Base-by-base conservation (phyloP, 2,329 filamentous ascomycete species). In the Sarocladiaceae sp. region DNA sequence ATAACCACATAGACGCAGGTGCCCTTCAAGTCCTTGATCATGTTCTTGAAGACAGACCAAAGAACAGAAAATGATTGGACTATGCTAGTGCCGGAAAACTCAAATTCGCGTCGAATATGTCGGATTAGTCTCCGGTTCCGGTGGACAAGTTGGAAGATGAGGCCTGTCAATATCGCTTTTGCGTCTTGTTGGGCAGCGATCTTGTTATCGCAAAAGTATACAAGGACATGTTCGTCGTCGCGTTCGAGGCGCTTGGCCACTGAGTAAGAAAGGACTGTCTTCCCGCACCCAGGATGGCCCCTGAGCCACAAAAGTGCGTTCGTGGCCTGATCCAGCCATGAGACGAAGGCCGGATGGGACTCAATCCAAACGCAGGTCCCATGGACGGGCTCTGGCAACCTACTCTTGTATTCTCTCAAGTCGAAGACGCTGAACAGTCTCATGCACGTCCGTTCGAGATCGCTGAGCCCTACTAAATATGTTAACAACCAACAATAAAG, bases 351-450 rank as follows among this genome's bases (percentile, higher is more conserved):
- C 5, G 57, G 56, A 53, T 69, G 55, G 22, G 50, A 58, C 25
- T 65, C 50, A 50, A 72, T 63, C 69, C 67, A 71, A 50, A 59
- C 57, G 54, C 64, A 71, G n/a, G 68, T 70, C 15, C 65, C 67
- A 47, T 62, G 55, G 12, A 65, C 60, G 11, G 62, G 62, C 18
- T 48, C 59, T 17, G 65, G 62, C 46, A 66, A 60, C 52, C 55
- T 44, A 17, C 57, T 57, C 50, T 58, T 62, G 52, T 70, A 66
- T 35, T 68, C 64, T 35, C 57, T 52, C 4, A 63, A 54, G 51
- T 66, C 57, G 52, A 57, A 62, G 23, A 53, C 61, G 52, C 66
- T 61, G 15, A 71, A 60, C 1, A 70, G 60, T 33, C 50, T 48
- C 42, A 70, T 55, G 56, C 66, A 71, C 7, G 58, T 54, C 52